phyloP scores from a whole-genome alignment of 1,284 basidiomycete species.

The Malassezia arunalokei region DNA sequence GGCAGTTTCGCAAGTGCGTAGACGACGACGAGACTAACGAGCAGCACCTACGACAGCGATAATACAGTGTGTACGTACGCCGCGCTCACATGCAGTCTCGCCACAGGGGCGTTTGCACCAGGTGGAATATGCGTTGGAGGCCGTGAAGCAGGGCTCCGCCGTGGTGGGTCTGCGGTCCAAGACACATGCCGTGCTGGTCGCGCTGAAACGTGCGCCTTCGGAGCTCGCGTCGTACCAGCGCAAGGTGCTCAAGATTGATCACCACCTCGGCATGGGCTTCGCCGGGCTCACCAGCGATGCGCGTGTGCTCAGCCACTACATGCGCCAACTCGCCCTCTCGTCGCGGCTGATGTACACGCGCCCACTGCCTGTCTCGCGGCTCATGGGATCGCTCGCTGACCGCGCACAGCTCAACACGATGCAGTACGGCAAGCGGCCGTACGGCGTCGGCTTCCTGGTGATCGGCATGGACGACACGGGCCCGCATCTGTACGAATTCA shows the following conservation, averaged over 20 bases:
- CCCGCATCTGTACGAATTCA: constrained; percentile 95
- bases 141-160: constrained; percentile 97
- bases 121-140: constrained; percentile 98
- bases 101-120: constrained; percentile 57
- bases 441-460: constrained; percentile 96
- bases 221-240: constrained; percentile 98
- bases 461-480: constrained; percentile 88
- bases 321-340: constrained; percentile 95
- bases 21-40: constrained; percentile 7
- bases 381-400: constrained; percentile 86
- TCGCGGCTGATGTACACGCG: constrained; percentile 89
- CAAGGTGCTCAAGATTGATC: constrained; percentile 98
- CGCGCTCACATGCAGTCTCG: constrained; percentile 23
- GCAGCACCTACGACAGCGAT: constrained; percentile 45
- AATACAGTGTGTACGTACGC: constrained; percentile 36
- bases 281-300: constrained; percentile 96
- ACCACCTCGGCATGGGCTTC: constrained; percentile 96
- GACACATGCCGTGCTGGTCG: constrained; percentile 84
- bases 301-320: constrained; percentile 76
- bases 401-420: constrained; percentile 99
- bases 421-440: constrained; percentile 91
- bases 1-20: constrained; percentile 16
- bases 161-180: constrained; percentile 89
- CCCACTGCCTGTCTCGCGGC: constrained; percentile 80
- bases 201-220: constrained; percentile 95